These are phyloP conservation scores for Aphanomyces astaci DNA, from an alignment of 352 stramenopile species.

Conservation along the genomic window DNA sequence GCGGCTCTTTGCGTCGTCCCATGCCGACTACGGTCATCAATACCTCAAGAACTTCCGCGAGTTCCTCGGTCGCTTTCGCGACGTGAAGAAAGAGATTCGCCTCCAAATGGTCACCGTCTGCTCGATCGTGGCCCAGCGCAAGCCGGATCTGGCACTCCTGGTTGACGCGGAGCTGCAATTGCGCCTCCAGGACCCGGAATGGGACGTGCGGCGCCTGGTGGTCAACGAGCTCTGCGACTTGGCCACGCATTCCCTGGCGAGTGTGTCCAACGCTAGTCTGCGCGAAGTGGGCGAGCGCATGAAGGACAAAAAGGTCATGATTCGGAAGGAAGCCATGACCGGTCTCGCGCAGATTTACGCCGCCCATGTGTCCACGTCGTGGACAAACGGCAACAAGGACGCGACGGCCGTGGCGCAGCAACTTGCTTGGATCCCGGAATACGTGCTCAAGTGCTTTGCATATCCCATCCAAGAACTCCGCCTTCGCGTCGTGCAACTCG, in stretches of 20 bases:
- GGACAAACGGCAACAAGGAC: slow-evolving; percentile 33
- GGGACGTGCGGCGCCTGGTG: slow-evolving; percentile 67
- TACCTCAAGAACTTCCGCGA: slow-evolving; percentile 81
- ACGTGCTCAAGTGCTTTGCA: slow-evolving; percentile 78
- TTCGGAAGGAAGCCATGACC: slow-evolving; percentile 85
- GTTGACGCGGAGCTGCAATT: slow-evolving; percentile 70
- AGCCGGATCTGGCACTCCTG: slow-evolving; percentile 42
- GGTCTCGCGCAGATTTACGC: slow-evolving; percentile 76
- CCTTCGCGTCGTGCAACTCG: slow-evolving; percentile 67
- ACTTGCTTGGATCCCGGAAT: slow-evolving; percentile 74
- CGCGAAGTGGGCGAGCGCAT: slow-evolving; percentile 73
- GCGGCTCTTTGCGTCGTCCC: slow-evolving; percentile 65
- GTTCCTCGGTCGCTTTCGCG: slow-evolving; percentile 76
- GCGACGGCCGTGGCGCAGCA: slow-evolving; percentile 24
- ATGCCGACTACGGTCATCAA: slow-evolving; percentile 60
- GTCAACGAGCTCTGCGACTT: slow-evolving; percentile 81
- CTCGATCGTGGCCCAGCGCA: slow-evolving; percentile 62
- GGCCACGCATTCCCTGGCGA: slow-evolving; percentile 54
- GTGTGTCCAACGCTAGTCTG: slow-evolving; percentile 58
- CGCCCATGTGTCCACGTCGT: slow-evolving; percentile 46
- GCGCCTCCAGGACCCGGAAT: slow-evolving; percentile 68
- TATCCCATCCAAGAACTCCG: slow-evolving; percentile 79
- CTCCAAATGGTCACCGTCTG: slow-evolving; percentile 73
- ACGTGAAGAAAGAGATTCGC: slow-evolving; percentile 81
- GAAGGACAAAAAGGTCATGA: slow-evolving; percentile 77